These are phyloP conservation scores for Crithidia mellificae DNA, from an alignment of 208 protist genomes.

Conservation along the genomic window DNA sequence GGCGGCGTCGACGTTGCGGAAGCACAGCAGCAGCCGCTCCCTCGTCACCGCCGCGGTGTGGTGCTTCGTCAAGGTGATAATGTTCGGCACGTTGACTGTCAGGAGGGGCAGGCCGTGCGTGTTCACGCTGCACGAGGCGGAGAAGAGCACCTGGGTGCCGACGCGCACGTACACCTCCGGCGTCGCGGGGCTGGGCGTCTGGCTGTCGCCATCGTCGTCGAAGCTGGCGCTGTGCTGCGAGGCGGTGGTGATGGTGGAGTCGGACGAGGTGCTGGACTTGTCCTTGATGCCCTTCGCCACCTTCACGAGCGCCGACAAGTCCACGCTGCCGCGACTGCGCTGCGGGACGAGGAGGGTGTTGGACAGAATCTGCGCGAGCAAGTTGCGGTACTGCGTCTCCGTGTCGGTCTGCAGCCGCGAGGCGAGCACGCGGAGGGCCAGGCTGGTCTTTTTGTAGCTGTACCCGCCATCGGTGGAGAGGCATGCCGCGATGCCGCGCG, in stretches of 20 bases:
- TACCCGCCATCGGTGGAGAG: slow-evolving; percentile 51
- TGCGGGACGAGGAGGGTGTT: slow-evolving; percentile 64
- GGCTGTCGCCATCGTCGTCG: slow-evolving; percentile 4
- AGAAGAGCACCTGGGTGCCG: slow-evolving; percentile 52
- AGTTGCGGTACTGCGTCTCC: slow-evolving; percentile 38
- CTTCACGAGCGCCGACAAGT: slow-evolving; percentile 40
- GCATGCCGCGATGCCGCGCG: slow-evolving; percentile 37
- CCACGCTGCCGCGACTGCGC: slow-evolving; percentile 47
- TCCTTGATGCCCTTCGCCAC: slow-evolving; percentile 7
- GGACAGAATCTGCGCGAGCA: slow-evolving; percentile 44
- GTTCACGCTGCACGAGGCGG: slow-evolving; percentile 53
- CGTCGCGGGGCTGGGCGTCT: neutral
- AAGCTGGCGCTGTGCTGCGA: neutral
- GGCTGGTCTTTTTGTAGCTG: slow-evolving; percentile 38
- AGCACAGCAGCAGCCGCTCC: slow-evolving; percentile 46
- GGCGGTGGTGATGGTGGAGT: slow-evolving; percentile 4
- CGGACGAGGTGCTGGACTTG: neutral
- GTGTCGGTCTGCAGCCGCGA: slow-evolving; percentile 46
- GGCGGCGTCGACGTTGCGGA: slow-evolving; percentile 25
- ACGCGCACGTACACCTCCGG: slow-evolving; percentile 18
- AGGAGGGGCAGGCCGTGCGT: slow-evolving; percentile 48
- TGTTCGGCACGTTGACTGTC: slow-evolving; percentile 34
- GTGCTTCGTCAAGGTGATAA: slow-evolving; percentile 40
- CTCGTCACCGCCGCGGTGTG: slow-evolving; percentile 42
- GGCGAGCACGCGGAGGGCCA: slow-evolving; percentile 42